Conservation (phyloP, 2,329 filamentous ascomycete species). For the Fusarium buharicum region DNA sequence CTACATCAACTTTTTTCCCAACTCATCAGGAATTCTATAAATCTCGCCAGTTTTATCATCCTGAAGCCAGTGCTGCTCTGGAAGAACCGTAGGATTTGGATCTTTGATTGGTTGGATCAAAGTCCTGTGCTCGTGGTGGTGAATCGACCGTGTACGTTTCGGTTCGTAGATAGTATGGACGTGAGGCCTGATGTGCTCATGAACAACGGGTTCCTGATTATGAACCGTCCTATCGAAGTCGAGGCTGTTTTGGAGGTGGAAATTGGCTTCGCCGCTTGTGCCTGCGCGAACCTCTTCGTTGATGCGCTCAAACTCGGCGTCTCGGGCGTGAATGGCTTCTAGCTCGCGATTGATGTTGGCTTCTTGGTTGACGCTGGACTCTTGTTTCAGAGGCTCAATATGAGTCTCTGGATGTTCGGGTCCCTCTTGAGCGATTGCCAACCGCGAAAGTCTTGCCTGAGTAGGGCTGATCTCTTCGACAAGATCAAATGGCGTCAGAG, state of each 20-base stretch:
- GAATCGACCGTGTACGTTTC: slow-evolving; percentile 38
- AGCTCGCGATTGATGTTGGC: slow-evolving; percentile 3
- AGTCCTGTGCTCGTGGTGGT: slow-evolving; percentile 39
- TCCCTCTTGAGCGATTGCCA: slow-evolving; percentile 20
- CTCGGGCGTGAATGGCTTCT: slow-evolving; percentile 2
- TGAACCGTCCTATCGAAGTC: slow-evolving; percentile 40
- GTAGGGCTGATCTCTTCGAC: not conserved
- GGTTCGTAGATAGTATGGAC: slow-evolving; percentile 38
- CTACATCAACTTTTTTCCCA: slow-evolving; percentile 31
- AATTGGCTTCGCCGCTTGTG: slow-evolving; percentile 13
- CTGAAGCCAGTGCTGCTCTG: slow-evolving; percentile 38
- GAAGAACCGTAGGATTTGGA: slow-evolving; percentile 35
- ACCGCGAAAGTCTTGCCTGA: slow-evolving; percentile 10
- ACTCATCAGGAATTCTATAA: slow-evolving; percentile 41
- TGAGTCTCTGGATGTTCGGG: slow-evolving; percentile 7
- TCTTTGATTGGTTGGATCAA: slow-evolving; percentile 43
- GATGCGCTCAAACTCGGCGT: slow-evolving; percentile 26
- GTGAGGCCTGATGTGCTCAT: slow-evolving; percentile 36
- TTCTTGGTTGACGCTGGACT: slow-evolving; percentile 13
- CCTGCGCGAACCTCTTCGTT: slow-evolving; percentile 20
- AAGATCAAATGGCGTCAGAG: slow-evolving; percentile 11
- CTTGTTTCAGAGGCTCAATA: slow-evolving; percentile 9
- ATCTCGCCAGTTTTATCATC: slow-evolving; percentile 43
- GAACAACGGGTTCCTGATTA: slow-evolving; percentile 22
- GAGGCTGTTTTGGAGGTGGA: slow-evolving; percentile 27